phyloP scores from a whole-genome alignment of 192 early-diverging fungal genomes.

The Fimicolochytrium jonesii region DNA sequence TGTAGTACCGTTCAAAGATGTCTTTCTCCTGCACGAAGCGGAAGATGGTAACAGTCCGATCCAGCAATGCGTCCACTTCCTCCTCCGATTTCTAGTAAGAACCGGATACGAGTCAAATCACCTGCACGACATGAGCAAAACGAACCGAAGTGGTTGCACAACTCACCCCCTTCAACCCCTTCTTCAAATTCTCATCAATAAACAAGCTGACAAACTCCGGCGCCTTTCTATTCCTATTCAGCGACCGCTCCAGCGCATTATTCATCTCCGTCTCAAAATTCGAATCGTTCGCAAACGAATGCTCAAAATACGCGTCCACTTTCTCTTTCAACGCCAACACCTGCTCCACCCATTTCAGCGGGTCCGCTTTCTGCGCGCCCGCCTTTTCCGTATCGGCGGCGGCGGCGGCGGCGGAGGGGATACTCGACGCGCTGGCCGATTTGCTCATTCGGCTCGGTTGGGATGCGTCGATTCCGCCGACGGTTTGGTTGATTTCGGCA shows the following conservation, averaged over 20 bases:
- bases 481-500: constrained; percentile 66
- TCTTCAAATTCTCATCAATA: constrained; percentile 90
- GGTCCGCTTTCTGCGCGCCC: constrained; percentile 13
- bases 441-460: too few relatives aligned
- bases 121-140: constrained; percentile 40
- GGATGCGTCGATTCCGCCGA: constrained; percentile 14
- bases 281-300: constrained; percentile 64
- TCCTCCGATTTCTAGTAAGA: constrained; percentile 54
- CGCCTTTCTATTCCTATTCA: constrained; percentile 72
- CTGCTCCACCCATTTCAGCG: constrained; percentile 80
- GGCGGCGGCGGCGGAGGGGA: background rate
- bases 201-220: constrained; percentile 90
- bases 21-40: constrained; percentile 92
- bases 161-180: constrained; percentile 77
- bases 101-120: constrained; percentile 34
- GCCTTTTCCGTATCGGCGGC: too few relatives aligned
- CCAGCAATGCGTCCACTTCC: constrained; percentile 60
- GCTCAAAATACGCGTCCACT: constrained; percentile 66
- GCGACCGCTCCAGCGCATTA: constrained; percentile 72
- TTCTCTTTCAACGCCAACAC: constrained; percentile 73
- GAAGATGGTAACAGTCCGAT: constrained; percentile 84
- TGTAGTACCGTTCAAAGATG: constrained; percentile 96
- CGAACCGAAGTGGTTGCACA: constrained; percentile 14
- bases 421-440: background rate
- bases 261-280: constrained; percentile 78